Base-by-base conservation (phyloP, 2,329 filamentous ascomycete genomes). In the Pseudopyrenochaeta lycopersici region DNA sequence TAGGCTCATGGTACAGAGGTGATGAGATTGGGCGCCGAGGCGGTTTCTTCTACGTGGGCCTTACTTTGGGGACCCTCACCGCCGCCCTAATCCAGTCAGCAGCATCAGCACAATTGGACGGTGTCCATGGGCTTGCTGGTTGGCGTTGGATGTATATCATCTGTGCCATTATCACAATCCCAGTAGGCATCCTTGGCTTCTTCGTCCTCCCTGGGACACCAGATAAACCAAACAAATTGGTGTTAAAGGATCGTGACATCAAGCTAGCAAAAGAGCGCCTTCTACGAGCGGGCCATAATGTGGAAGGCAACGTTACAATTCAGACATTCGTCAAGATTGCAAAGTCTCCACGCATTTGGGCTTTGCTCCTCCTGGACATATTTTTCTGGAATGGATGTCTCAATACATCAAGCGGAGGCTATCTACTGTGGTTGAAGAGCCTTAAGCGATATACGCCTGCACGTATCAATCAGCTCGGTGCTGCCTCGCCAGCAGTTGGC, bases 361-460 rank as follows among this genome's bases (percentile, higher is more conserved):
- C 78, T 0, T 68, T 87, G 9, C 70, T 85, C 0, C 54, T 81
- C 1, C 74, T 84, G 27, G 80, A 84, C 41, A 76, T 84, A 4
- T 75, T 87, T 20, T 87, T 87, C 70, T 87, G 82, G 81, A 85
- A 86, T 52, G 77, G 78, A 4, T 70, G 78, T n/a, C 54, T 67
- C 56, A 80, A 83, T 41, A 79, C 78, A 1, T 76, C 68, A 6
- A 74, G 78, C 1, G 84, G 82, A 2, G 80, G 78, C 0, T 87
- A 82, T 52, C 66, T 86, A 2, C 75, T 88, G 0, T 87, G 84
- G 84, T 72, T 87, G 41, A 86, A 86, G 69, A 83, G 80, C 49
- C 62, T 86, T 12, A 68, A 78, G 1, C 75, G 81, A 1, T 86
- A 79, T 63, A 75, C 77, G 0, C 74, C 74, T 0, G 71, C 80